phyloP scores from a whole-genome alignment of 2,329 filamentous ascomycete genomes.

The Exophiala sp. region DNA sequence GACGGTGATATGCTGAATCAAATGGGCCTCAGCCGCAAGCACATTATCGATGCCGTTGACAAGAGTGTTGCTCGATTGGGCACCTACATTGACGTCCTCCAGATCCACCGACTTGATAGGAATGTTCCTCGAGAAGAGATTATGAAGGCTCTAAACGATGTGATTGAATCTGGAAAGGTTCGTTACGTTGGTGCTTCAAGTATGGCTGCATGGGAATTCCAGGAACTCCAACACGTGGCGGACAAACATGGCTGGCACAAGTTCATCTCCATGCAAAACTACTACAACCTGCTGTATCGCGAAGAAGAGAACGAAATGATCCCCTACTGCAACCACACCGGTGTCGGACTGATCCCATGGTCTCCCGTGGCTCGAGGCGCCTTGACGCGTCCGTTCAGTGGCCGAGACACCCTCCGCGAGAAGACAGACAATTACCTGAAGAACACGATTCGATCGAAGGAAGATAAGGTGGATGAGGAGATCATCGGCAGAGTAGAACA shows the following conservation, averaged over 20 bases:
- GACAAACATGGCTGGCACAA: constrained; percentile 51
- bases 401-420: constrained; percentile 43
- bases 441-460: constrained; percentile 39
- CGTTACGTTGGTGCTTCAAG: constrained; percentile 36
- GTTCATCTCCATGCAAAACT: constrained; percentile 54
- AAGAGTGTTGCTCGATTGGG: constrained; percentile 42
- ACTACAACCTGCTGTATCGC: constrained; percentile 36
- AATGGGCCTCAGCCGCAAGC: constrained; percentile 52
- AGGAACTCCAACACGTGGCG: constrained; percentile 47
- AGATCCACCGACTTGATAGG: constrained; percentile 49
- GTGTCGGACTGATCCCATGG: constrained; percentile 40
- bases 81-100: constrained; percentile 49
- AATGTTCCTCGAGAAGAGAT: constrained; percentile 46
- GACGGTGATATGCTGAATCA: constrained; percentile 37
- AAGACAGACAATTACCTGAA: constrained; percentile 43
- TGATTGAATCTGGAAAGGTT: constrained; percentile 43
- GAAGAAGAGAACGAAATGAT: constrained; percentile 51
- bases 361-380: constrained; percentile 44
- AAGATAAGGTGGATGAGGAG: constrained; percentile 48
- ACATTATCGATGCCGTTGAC: constrained; percentile 61
- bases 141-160: constrained; percentile 44
- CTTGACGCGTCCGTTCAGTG: constrained; percentile 45
- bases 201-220: constrained; percentile 38
- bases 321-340: constrained; percentile 38
- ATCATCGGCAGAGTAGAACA: constrained; percentile 57